Conservation (phyloP, 495 filamentous ascomycete genomes). For the Penicillium cataractarum region DNA sequence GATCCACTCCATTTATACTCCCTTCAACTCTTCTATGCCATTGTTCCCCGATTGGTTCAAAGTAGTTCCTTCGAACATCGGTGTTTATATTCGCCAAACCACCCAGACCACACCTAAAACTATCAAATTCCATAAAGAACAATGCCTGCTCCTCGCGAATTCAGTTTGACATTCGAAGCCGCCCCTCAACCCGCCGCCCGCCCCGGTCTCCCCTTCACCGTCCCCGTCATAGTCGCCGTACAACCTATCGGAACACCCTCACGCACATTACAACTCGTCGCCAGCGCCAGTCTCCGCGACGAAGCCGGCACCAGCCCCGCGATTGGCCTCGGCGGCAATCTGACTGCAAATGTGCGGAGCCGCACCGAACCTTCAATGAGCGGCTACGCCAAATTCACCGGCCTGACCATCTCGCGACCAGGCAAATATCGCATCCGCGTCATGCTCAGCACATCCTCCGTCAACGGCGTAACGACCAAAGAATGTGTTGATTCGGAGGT, state of each 20-base stretch:
- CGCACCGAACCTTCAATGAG: constrained; percentile 38
- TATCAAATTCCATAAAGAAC: neutral
- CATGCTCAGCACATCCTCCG: constrained; percentile 40
- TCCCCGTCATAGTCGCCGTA: constrained; percentile 42
- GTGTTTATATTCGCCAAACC: constrained; percentile 8
- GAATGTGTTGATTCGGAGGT: constrained; percentile 40
- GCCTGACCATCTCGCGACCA: constrained; percentile 36
- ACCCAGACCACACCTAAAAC: neutral
- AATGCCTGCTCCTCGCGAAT: constrained; percentile 42
- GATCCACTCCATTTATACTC: constrained; percentile 16
- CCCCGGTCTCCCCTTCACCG: constrained; percentile 36
- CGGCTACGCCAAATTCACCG: constrained; percentile 41
- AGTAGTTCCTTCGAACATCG: constrained; percentile 11
- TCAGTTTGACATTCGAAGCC: constrained; percentile 40
- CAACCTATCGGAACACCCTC: constrained; percentile 37
- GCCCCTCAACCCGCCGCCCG: constrained; percentile 35
- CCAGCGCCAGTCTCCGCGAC: constrained; percentile 36
- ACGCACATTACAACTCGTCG: constrained; percentile 34
- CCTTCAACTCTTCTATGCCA: constrained; percentile 1
- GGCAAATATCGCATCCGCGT: constrained; percentile 42
- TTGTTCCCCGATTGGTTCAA: constrained; percentile 13
- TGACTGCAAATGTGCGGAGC: constrained; percentile 44
- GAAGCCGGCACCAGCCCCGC: constrained; percentile 34
- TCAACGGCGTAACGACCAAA: constrained; percentile 37
- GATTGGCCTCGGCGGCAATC: constrained; percentile 32